Conservation (phyloP, 495 filamentous ascomycete genomes). For the Annulohypoxylon moriforme region DNA sequence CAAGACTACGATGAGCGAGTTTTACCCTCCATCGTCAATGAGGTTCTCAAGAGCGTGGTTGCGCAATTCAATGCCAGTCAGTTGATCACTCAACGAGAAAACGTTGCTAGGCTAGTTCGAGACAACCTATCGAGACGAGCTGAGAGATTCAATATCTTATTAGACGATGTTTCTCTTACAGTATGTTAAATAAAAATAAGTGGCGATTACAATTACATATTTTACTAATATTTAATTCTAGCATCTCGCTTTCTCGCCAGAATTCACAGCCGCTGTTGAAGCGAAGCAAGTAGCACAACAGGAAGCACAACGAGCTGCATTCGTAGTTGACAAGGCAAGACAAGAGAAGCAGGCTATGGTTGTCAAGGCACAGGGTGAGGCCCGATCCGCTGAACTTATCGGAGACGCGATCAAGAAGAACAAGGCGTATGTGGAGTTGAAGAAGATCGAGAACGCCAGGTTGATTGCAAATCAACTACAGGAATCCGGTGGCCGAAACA, state of each 20-base stretch:
- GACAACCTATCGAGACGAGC: slow-evolving; percentile 92
- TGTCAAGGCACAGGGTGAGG: slow-evolving; percentile 98
- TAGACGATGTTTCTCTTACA: slow-evolving; percentile 97
- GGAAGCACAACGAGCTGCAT: slow-evolving; percentile 96
- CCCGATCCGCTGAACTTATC: slow-evolving; percentile 95
- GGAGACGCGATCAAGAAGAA: slow-evolving; percentile 99
- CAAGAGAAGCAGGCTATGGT: slow-evolving; percentile 99
- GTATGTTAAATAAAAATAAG: slow-evolving; percentile 62
- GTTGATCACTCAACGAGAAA: slow-evolving; percentile 98
- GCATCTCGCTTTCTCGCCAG: slow-evolving; percentile 99
- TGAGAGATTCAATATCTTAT: slow-evolving; percentile 93
- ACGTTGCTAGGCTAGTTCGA: slow-evolving; percentile 87
- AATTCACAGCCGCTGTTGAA: slow-evolving; percentile 98
- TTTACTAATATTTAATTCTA: slow-evolving; percentile 53
- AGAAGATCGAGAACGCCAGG: slow-evolving; percentile 95
- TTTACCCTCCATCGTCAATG: slow-evolving; percentile 97
- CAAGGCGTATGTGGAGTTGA: slow-evolving; percentile 93
- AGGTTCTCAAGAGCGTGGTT: slow-evolving; percentile 98
- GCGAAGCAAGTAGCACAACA: slow-evolving; percentile 99
- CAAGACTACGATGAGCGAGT: slow-evolving; percentile 97
- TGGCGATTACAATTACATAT: slow-evolving; percentile 29
- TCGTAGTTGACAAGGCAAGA: slow-evolving; percentile 97
- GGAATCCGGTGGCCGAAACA: slow-evolving; percentile 89
- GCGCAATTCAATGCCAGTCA: slow-evolving; percentile 99
- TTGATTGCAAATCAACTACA: slow-evolving; percentile 85